Base-by-base conservation (phyloP, 768 basidiomycete genomes). In the Russula virescens region DNA sequence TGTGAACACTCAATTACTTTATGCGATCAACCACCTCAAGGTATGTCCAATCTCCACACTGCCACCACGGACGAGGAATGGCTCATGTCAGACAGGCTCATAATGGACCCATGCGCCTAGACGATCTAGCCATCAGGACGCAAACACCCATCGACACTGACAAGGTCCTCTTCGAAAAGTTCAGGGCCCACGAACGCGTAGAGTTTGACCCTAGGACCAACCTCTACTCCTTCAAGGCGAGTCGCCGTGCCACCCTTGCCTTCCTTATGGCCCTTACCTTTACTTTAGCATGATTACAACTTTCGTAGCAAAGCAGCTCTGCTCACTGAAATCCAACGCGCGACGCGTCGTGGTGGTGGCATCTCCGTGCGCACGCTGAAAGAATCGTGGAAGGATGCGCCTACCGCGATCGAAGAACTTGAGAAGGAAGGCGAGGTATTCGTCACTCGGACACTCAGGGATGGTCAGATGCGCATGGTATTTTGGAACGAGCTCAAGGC, bases 401-500 rank as follows among this genome's bases (percentile, higher is more conserved):
- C 88, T 1, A 76, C 80, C 48, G 90, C 89, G 0, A 86, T 95
- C 48, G 91, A 94, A 70, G 91, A 94, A 73, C 79, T 95, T n/a
- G 91, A 93, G 72, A 83, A 88, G 70, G 88, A 91, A 68, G 92
- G 91, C 0, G 89, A 93, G 60, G 90, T 94, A 1, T 80, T 94
- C 45, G 89, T 93, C n/a, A 94, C 89, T 19, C 81, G 93, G 49
- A 90, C 90, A 0, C 75, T 82, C 52, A 94, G 92, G 71, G 91
- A 94, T 68, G 88, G 88, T 0, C 87, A 90, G 67, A 75, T 89
- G 70, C 81, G 86, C 55, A 88, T 89, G 84, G 91, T 92, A 1
- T 93, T 92, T 68, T 94, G 88, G 87, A 94, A 94, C 66, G 91
- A 94, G 73, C 82, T 93, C 63, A 89, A 89, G 69, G 85, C 87